A percentile compares a stretch with the other conserved stretches of the same genome.
Evolutionary conservation across 2,329 filamentous ascomycete species (phyloP).

Genomic region (Colletotrichum horii): DNA sequence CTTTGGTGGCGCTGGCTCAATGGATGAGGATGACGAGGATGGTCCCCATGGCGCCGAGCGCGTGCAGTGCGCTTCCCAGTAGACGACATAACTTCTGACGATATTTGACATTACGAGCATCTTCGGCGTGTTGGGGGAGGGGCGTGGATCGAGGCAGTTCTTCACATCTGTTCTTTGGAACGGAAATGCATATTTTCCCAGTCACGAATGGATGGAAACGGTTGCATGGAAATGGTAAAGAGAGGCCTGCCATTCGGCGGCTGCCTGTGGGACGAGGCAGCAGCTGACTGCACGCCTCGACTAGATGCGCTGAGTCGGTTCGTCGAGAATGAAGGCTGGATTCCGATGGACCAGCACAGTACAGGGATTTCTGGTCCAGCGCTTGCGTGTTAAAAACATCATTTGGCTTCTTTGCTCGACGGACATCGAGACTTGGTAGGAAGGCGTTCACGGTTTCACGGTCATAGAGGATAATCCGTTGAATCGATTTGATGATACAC

Average conservation of each 20-base stretch:
- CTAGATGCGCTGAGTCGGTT: slow-evolving; percentile 18
- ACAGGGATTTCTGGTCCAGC: slow-evolving; percentile 16
- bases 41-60: slow-evolving; percentile 77
- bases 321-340: slow-evolving; percentile 17
- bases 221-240: slow-evolving; percentile 15
- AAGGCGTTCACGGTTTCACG: slow-evolving; percentile 17
- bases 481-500: slow-evolving; percentile 20
- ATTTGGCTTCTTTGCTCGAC: slow-evolving; percentile 20
- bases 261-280: not conserved
- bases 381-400: slow-evolving; percentile 7
- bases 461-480: slow-evolving; percentile 22
- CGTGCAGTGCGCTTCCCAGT: slow-evolving; percentile 88
- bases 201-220: slow-evolving; percentile 22
- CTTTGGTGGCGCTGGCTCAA: slow-evolving; percentile 57
- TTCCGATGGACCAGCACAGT: slow-evolving; percentile 4
- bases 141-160: slow-evolving; percentile 25
- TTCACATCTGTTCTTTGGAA: slow-evolving; percentile 11
- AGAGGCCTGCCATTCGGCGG: not conserved
- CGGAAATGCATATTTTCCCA: slow-evolving; percentile 21
- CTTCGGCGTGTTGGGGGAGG: slow-evolving; percentile 21
- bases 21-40: slow-evolving; percentile 81
- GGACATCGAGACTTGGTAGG: slow-evolving; percentile 23
- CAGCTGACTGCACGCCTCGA: not conserved
- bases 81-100: slow-evolving; percentile 43
- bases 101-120: slow-evolving; percentile 21